phyloP scores from a whole-genome alignment of 2,329 filamentous ascomycete genomes.

The Epichloe sp. region DNA sequence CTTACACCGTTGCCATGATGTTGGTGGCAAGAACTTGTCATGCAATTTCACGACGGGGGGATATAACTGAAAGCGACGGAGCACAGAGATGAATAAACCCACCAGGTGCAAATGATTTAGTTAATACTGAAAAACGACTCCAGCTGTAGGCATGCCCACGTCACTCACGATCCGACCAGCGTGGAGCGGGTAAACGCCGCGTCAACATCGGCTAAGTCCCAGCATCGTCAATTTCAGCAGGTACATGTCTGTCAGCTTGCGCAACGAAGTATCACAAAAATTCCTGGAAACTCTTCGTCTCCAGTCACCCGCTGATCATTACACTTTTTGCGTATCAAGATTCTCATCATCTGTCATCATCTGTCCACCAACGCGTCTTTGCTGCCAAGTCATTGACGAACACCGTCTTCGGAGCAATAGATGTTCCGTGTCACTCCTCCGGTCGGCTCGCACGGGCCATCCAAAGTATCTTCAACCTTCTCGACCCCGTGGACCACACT shows the following conservation, averaged over 20 bases:
- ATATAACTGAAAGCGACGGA: too few relatives aligned
- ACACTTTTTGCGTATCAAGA: not conserved
- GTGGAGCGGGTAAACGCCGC: conserved; percentile 16
- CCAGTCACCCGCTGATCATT: not conserved
- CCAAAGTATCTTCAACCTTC: conserved; percentile 7
- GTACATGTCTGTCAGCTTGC: not conserved
- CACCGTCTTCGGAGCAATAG: conserved; percentile 3
- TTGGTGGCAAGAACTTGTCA: too few relatives aligned
- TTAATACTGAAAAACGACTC: too few relatives aligned
- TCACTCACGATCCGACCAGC: too few relatives aligned
- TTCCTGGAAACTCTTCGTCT: not conserved
- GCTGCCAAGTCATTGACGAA: not conserved
- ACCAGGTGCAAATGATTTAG: too few relatives aligned
- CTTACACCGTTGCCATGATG: too few relatives aligned
- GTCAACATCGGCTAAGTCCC: conserved; percentile 17
- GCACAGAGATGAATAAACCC: too few relatives aligned
- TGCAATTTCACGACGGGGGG: too few relatives aligned
- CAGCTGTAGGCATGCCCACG: too few relatives aligned
- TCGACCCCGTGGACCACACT: conserved; percentile 20
- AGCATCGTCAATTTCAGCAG: conserved; percentile 6
- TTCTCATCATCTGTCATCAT: not conserved
- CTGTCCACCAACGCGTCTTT: not conserved
- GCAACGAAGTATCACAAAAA: not conserved
- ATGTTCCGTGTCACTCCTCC: conserved; percentile 6
- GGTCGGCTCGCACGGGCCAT: conserved; percentile 16